Evolutionary conservation across 768 basidiomycete genomes (phyloP), one percentile per base, ranked within the genome.

Genomic region (Tricholoma bakamatsutake): DNA sequence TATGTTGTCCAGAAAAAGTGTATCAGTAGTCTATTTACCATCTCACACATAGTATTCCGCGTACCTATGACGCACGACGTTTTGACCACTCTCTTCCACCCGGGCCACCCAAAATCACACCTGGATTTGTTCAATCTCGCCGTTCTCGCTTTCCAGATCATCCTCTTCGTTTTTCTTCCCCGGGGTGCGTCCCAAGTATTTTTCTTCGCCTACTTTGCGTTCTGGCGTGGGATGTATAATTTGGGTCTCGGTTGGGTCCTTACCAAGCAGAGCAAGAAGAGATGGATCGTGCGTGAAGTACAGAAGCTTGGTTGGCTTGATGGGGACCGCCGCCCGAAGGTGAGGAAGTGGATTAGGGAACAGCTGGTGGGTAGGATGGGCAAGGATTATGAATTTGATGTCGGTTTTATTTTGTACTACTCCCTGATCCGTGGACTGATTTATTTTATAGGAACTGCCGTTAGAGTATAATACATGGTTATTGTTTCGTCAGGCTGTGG

Each of bases 381-480:
- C 40, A 84, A 85, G 59, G 92, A 92, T 61, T 98, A 97, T 68
- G 87, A 87, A 4, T 96, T 96, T 67, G 90, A 97, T 64, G 92
- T 80, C 18, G 21, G 60, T 47, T 40, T 18, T 24, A 15, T 39
- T 51, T 48, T 31, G n/a, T 11, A 15, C 24, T 45, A 48, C 34
- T 45, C 53, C 35, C 56, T 50, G 17, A 31, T 43, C 54, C 42
- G 52, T 47, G 49, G 40, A 52, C 18, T 48, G 52, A 17, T 54
- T 52, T 46, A 39, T 56, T 17, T 54, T 54, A n/a, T 52, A 94
- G 92, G 84, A 89, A 50, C 80, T 96, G 13, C 95, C 95, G 0
- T 67, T 93, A 37, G 95, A 98, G 69, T 98, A 96, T 71, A 98
- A 98, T 64, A 83, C 91, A 0, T 99, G 96, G 97, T 77, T 99